phyloP scores from a whole-genome alignment of 345 rosid genomes.

The Moricandia arvensis region DNA sequence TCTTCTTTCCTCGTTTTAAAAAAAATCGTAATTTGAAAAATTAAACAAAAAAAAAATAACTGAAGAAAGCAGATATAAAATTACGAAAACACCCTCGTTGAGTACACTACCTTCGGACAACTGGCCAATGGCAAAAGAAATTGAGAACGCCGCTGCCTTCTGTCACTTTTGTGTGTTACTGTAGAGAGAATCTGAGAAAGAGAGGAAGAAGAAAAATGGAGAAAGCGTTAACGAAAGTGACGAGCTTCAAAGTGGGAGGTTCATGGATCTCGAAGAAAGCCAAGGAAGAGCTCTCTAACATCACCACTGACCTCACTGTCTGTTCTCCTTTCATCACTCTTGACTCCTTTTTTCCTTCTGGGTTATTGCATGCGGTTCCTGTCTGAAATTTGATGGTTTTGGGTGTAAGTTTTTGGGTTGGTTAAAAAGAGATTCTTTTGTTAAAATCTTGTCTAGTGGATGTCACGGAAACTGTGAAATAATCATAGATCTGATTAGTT shows the following conservation, averaged over 20 bases:
- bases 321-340: constrained; percentile 4
- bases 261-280: constrained; percentile 96
- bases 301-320: constrained; percentile 77
- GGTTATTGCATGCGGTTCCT: background rate
- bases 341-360: background rate
- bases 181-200: background rate
- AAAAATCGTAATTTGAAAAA: constrained; percentile 8
- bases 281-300: constrained; percentile 80
- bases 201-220: constrained; percentile 51
- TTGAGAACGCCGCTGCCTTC: constrained; percentile 17
- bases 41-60: background rate
- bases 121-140: background rate
- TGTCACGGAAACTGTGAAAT: background rate
- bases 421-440: constrained; percentile 18
- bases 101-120: background rate
- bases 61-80: background rate
- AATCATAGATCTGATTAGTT: background rate
- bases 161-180: constrained; percentile 20
- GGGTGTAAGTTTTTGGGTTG: background rate
- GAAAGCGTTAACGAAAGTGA: constrained; percentile 84
- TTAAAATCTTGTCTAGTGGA: background rate
- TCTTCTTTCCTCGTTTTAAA: background rate
- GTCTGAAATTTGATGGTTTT: background rate
- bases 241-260: constrained; percentile 77
- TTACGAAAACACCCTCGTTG: constrained; percentile 1